Evolutionary conservation across 768 basidiomycete species (phyloP), one percentile per base, ranked within the genome.

Genomic region (Psilocybe azurescens): DNA sequence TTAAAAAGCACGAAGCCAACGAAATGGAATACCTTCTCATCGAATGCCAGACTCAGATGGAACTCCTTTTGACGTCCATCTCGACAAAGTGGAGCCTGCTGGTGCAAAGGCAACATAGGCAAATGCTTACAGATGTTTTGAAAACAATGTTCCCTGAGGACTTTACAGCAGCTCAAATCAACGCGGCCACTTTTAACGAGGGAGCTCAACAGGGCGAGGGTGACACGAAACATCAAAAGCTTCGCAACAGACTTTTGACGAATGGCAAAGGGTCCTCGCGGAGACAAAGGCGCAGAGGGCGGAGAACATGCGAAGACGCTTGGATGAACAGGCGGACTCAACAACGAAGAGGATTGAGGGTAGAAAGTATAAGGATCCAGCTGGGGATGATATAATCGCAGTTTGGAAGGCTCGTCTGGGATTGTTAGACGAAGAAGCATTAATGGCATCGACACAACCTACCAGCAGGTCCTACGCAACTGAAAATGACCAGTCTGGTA

Each of bases 21-120:
- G 60, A 61, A 29, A 53, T 59, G 20, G 58, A 59, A 53, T 59
- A 39, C n/a, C 49, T 59, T 16, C 49, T 59, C 5, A 52, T 59
- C 11, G 58, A 53, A 53, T 59, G 49, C 18, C 49, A 50, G 8
- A 44, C 20, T 16, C 28, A 6, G 5, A 33, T 53, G 36, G 58
- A 59, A 39, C 58, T 10, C 3, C 51, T 59, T 3, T 41, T 59
- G 39, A 38, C 20, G 24, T 28, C 33, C 36, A 59, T 50, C 13
- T 32, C 36, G 16, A 28, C 11, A 8, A 38, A 59, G 16, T 59
- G 58, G 58, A 59, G 18, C 6, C 28, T 2, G 51, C 9, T 18
- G 49, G 51, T 33, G 11, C 20, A 20, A 41, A 39, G 18, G 10
- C 51, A 36, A 28, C 49, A 59, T 18, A 11, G 13, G 4, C 24